Evolutionary conservation across 345 rosid genomes (phyloP), one percentile per base, ranked within the genome.

Genomic region (Heritiera littoralis): DNA sequence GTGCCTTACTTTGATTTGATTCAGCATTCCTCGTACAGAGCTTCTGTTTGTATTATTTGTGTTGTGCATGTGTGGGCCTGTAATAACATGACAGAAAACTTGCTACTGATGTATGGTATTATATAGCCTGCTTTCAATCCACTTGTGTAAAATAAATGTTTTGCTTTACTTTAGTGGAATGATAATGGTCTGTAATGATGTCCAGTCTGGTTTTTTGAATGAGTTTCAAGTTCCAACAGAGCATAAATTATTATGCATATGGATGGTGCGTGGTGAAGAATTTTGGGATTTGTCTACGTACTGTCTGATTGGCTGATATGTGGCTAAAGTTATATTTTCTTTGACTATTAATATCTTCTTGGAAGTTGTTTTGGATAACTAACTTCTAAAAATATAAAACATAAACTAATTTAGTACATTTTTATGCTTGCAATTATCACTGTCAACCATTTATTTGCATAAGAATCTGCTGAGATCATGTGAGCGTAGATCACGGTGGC

Each of bases 141-240:
- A 32, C 59, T 69, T 20, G 30, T 73, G 12, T 55, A 64, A 73
- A 78, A 63, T 52, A 73, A 67, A 54, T 20, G 48, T 49, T 63
- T 30, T 68, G 77, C 61, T 77, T 49, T 55, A 78, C 45, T 79
- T 80, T 9, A 46, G 73, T 79, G 45, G 76, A 64, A 60, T 48
- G 65, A 13, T 30, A 60, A 78, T 49, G 75, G 77, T 56, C 76
- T 75, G 65, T 61, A 78, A 80, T 82, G 80, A 75, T 84, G 49
- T 79, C 61, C 69, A 71, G 54, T 80, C 40, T 78, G 60, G 38
- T 72, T 45, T 14, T 81, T 81, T 86, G 74, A 77, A 78, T 52
- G 52, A 66, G 76, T 75, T 74, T 86, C 92, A 87, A 90, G 89
- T 88, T 89, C 90, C 91, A 80, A 87, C 71, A 28, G 32, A 68